These are phyloP conservation scores for Colletotrichum liriopes DNA, from an alignment of 2,329 filamentous ascomycete species.

Conservation along the genomic window DNA sequence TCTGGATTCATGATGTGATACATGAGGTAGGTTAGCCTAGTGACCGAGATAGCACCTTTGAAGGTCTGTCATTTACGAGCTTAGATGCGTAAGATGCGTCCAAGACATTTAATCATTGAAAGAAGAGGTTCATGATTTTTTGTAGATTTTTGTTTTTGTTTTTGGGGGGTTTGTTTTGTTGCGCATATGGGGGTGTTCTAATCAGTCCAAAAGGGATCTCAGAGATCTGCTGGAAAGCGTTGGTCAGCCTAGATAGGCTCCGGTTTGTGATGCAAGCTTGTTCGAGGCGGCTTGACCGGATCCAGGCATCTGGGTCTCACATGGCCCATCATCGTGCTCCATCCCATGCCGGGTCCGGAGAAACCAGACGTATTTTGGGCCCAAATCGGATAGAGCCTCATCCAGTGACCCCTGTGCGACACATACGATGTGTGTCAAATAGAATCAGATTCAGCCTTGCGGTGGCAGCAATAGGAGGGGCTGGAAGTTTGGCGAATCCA, in stretches of 20 bases:
- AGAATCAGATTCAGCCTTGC: conserved; percentile 21
- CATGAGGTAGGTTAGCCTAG: too few relatives aligned
- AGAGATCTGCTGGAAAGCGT: not conserved
- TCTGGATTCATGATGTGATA: not conserved
- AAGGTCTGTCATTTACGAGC: too few relatives aligned
- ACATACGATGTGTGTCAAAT: conserved; percentile 2
- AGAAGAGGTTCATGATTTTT: not conserved
- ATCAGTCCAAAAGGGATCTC: not conserved
- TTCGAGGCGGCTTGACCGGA: not conserved
- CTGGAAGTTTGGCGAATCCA: conserved; percentile 5
- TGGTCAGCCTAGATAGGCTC: not conserved
- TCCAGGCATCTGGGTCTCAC: not conserved
- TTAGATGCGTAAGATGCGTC: too few relatives aligned
- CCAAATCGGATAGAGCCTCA: conserved; percentile 1
- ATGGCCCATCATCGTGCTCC: conserved; percentile 3
- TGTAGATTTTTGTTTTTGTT: too few relatives aligned
- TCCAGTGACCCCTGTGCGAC: conserved; percentile 10
- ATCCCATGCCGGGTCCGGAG: not conserved
- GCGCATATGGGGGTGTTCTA: too few relatives aligned
- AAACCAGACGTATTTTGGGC: not conserved
- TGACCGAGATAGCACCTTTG: too few relatives aligned
- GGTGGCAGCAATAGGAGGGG: not conserved
- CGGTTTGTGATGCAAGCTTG: not conserved
- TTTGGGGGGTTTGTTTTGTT: too few relatives aligned
- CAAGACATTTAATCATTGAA: too few relatives aligned